Percentiles rank a stretch among this genome's conserved stretches.
phyloP scores from a whole-genome alignment of 371 early-diverging fungal genomes.

The Choanephora cucurbitarum region DNA sequence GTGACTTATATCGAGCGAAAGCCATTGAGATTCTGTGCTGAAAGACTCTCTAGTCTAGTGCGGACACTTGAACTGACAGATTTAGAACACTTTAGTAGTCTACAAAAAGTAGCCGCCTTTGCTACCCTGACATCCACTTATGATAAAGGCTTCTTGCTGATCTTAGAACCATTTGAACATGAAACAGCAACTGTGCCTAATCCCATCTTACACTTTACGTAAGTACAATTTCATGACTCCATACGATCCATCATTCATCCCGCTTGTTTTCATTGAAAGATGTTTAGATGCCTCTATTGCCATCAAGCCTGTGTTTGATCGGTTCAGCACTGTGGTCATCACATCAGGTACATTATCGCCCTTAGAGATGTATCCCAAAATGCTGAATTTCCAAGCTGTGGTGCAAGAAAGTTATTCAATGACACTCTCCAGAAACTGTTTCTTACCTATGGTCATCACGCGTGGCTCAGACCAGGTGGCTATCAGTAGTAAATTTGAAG shows the following conservation, averaged over 20 bases:
- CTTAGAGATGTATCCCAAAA: constrained; percentile 98
- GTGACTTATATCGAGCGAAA: constrained; percentile 93
- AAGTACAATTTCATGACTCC: constrained; percentile 16
- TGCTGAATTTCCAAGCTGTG: constrained; percentile 88
- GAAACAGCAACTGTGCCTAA: constrained; percentile 93
- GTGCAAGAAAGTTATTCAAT: constrained; percentile 92
- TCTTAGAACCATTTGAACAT: constrained; percentile 98
- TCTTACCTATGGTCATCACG: constrained; percentile 97
- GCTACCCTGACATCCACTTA: constrained; percentile 97
- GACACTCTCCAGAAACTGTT: constrained; percentile 92
- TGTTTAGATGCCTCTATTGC: constrained; percentile 99
- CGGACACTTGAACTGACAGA: constrained; percentile 91
- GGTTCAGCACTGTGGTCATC: constrained; percentile 97
- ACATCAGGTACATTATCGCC: constrained; percentile 99
- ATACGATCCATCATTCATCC: too few species aligned
- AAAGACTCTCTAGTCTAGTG: constrained; percentile 88
- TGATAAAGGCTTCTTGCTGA: constrained; percentile 94
- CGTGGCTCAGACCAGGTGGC: constrained; percentile 98
- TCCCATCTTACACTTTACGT: constrained; percentile 90
- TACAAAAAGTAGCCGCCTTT: constrained; percentile 92
- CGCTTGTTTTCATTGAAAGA: too few species aligned
- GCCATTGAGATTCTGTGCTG: constrained; percentile 93
- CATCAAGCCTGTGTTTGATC: constrained; percentile 94
- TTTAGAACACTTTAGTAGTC: constrained; percentile 81
- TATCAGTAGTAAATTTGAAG: constrained; percentile 95